A percentile compares a stretch with the other conserved stretches of the same genome.
These are phyloP conservation scores for Ampelomyces quisqualis DNA, from an alignment of 2,329 filamentous ascomycete genomes.

Conservation along the genomic window DNA sequence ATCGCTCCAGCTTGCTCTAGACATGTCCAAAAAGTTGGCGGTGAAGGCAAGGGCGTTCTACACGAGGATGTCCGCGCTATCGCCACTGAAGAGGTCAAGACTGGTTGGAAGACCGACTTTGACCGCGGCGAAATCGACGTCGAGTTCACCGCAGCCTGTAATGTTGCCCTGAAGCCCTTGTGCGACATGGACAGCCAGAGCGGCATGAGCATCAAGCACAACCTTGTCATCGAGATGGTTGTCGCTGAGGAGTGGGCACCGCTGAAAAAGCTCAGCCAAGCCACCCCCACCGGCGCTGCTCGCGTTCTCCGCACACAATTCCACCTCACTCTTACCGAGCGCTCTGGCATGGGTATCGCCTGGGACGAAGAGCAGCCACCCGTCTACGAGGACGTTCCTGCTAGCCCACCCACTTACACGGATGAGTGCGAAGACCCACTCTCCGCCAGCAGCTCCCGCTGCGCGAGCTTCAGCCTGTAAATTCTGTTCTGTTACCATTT, in stretches of 20 bases:
- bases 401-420: constrained; percentile 67
- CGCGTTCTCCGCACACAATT: constrained; percentile 93
- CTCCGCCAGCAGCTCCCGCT: constrained; percentile 25
- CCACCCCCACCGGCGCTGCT: constrained; percentile 85
- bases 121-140: constrained; percentile 74
- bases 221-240: constrained; percentile 87
- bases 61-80: constrained; percentile 77
- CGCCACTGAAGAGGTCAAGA: constrained; percentile 77
- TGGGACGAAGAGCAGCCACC: constrained; percentile 97
- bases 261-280: constrained; percentile 68
- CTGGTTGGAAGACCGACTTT: constrained; percentile 86
- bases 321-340: constrained; percentile 76
- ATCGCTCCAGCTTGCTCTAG: constrained; percentile 77
- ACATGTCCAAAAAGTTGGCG: constrained; percentile 67
- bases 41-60: constrained; percentile 67
- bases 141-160: constrained; percentile 69
- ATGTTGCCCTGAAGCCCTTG: constrained; percentile 63
- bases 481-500: constrained; percentile 4
- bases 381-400: constrained; percentile 89
- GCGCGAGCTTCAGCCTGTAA: constrained; percentile 27
- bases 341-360: constrained; percentile 81
- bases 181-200: constrained; percentile 76
- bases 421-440: constrained; percentile 29
- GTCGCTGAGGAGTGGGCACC: constrained; percentile 84
- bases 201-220: constrained; percentile 78